Evolutionary conservation across 2,329 filamentous ascomycete species (phyloP).

Genomic region (Penicillium corylophilum): DNA sequence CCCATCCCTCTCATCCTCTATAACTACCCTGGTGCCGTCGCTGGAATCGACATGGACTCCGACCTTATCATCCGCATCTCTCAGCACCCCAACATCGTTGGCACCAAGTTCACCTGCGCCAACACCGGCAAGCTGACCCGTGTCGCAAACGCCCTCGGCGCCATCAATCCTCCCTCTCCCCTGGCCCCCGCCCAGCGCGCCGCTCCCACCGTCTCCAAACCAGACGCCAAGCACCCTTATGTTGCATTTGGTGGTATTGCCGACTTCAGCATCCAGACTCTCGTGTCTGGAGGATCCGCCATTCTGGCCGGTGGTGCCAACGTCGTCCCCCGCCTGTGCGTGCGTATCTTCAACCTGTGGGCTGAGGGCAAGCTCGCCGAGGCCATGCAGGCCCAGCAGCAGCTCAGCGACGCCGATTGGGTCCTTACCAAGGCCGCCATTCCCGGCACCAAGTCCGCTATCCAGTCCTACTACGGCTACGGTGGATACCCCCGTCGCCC

Average conservation of each 20-base stretch:
- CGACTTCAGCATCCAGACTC: conserved; percentile 81
- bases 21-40: conserved; percentile 86
- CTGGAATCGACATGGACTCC: conserved; percentile 86
- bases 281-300: conserved; percentile 75
- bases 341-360: conserved; percentile 77
- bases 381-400: conserved; percentile 72
- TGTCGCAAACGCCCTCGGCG: conserved; percentile 70
- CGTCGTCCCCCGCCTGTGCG: conserved; percentile 80
- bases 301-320: conserved; percentile 88
- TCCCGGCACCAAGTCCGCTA: conserved; percentile 80
- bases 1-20: conserved; percentile 80
- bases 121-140: conserved; percentile 87
- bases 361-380: conserved; percentile 72
- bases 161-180: conserved; percentile 59
- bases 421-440: conserved; percentile 80
- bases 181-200: conserved; percentile 28
- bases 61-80: conserved; percentile 79
- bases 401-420: conserved; percentile 78
- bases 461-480: conserved; percentile 81
- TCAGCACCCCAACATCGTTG: conserved; percentile 77
- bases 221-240: conserved; percentile 52
- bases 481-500: conserved; percentile 74
- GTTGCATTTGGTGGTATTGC: conserved; percentile 88
- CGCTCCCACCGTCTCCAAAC: conserved; percentile 28
- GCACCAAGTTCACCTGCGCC: conserved; percentile 89